A percentile compares a stretch with the other conserved stretches of the same genome.
These are phyloP conservation scores for Aspergillus carbonarius DNA, from an alignment of 2,329 filamentous ascomycete genomes.

Conservation along the genomic window DNA sequence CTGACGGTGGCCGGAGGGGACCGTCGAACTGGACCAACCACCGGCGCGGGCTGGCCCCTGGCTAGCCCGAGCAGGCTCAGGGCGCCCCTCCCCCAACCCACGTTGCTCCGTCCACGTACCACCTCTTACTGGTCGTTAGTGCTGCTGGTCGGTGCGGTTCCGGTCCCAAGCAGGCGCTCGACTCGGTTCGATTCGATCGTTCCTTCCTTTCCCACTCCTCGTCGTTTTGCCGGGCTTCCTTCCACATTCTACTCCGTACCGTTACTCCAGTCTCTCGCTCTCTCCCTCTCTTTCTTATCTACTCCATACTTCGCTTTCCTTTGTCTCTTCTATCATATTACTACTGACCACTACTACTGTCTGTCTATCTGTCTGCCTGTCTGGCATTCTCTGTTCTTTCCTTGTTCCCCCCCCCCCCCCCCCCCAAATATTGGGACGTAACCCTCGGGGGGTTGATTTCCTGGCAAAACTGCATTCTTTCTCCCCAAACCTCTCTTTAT, in stretches of 20 bases:
- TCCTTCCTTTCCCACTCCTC: neutral
- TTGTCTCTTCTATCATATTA: neutral
- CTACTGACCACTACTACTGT: neutral
- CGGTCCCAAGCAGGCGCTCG: no score
- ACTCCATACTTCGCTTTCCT: neutral
- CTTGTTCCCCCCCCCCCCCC: constrained; percentile 1
- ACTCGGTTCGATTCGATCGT: no score
- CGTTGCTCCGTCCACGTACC: constrained; percentile 5
- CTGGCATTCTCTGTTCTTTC: neutral
- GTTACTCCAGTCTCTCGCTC: constrained; percentile 1
- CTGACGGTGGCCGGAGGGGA: neutral
- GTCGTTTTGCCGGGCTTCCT: neutral
- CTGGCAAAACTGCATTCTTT: constrained; percentile 1
- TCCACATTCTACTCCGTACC: neutral
- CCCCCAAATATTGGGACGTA: neutral
- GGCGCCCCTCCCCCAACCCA: constrained; percentile 5
- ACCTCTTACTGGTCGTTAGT: neutral
- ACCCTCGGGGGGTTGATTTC: neutral
- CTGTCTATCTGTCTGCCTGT: no score
- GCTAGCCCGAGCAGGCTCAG: constrained; percentile 12
- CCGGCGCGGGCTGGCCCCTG: constrained; percentile 12
- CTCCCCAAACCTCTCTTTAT: constrained; percentile 1
- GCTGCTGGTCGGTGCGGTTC: neutral
- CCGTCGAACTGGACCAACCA: neutral
- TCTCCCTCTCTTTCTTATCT: neutral